A percentile compares a stretch with the other conserved stretches of the same genome.
phyloP scores from a whole-genome alignment of 2,329 filamentous ascomycete species.

The Sodiomyces alkalinus region DNA sequence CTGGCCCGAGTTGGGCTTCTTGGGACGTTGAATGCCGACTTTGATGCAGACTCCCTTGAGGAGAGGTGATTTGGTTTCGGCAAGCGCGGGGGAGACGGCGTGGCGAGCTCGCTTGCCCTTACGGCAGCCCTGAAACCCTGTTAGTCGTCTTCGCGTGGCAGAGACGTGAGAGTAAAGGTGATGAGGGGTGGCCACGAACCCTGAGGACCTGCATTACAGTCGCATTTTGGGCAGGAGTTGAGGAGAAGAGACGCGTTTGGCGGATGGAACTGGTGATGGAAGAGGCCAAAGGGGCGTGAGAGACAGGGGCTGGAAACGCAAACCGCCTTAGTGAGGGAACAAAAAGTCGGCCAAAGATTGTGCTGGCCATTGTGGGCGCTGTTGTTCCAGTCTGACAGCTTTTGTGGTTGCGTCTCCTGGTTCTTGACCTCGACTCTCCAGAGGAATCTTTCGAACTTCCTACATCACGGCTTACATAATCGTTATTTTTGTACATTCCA shows the following conservation, averaged over 20 bases:
- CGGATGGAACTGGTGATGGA: constrained; percentile 5
- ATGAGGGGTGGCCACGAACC: constrained; percentile 15
- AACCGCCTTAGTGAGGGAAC: constrained; percentile 14
- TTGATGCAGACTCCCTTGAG: constrained; percentile 95
- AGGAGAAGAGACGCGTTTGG: constrained; percentile 35
- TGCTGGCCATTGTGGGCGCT: constrained; percentile 14
- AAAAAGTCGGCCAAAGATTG: constrained; percentile 18
- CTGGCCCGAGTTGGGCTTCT: constrained; percentile 98
- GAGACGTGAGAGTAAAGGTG: background rate
- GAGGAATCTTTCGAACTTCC: no score
- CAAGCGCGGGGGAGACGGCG: constrained; percentile 73
- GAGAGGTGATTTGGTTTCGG: constrained; percentile 51
- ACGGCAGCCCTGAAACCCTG: constrained; percentile 49
- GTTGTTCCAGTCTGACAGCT: no score
- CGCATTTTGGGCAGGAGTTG: constrained; percentile 38
- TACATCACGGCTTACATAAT: no score
- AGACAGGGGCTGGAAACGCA: constrained; percentile 5
- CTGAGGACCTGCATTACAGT: constrained; percentile 62
- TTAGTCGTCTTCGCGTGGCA: background rate
- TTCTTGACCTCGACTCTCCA: no score
- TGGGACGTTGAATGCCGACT: constrained; percentile 85
- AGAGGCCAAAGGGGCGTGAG: constrained; percentile 10
- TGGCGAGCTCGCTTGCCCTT: constrained; percentile 66
- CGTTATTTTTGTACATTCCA: no score
- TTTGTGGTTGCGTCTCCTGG: no score